phyloP scores from a whole-genome alignment of 2,329 filamentous ascomycete genomes.

The Penicillium corylophilum region DNA sequence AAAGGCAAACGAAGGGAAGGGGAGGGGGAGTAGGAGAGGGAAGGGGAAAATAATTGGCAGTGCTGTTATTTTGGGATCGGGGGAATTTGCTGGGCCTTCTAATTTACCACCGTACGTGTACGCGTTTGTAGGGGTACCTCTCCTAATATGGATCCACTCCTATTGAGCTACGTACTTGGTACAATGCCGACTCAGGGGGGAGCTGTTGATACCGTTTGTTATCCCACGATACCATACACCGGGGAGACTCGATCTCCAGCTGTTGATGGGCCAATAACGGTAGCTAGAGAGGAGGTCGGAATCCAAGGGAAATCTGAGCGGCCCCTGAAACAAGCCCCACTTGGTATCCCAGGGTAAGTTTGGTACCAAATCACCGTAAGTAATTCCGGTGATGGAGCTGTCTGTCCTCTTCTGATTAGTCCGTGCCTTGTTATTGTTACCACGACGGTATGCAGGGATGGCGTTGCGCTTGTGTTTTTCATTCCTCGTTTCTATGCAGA shows the following conservation, averaged over 20 bases:
- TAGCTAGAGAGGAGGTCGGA: constrained; percentile 1
- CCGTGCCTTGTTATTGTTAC: constrained; percentile 22
- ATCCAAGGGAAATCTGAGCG: constrained; percentile 26
- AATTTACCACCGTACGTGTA: constrained; percentile 22
- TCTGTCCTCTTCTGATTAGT: constrained; percentile 13
- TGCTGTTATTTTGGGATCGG: constrained; percentile 25
- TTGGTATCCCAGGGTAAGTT: constrained; percentile 9
- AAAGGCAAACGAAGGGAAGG: constrained; percentile 25
- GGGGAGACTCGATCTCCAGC: not conserved
- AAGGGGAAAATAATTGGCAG: constrained; percentile 19
- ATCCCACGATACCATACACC: not conserved
- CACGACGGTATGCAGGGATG: constrained; percentile 33
- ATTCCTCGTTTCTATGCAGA: constrained; percentile 24
- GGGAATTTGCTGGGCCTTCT: constrained; percentile 9
- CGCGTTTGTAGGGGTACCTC: constrained; percentile 9
- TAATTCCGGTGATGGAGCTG: constrained; percentile 6
- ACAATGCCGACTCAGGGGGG: not conserved
- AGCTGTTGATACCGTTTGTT: not conserved
- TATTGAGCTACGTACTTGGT: not conserved
- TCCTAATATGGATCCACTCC: not conserved
- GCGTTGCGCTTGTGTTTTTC: constrained; percentile 21
- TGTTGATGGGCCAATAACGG: constrained; percentile 7
- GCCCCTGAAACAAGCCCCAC: constrained; percentile 35
- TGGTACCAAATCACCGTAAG: constrained; percentile 21
- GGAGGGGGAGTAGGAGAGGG: constrained; percentile 18